phyloP scores from a whole-genome alignment of 441 rosid species.

The Eruca vesicaria region DNA sequence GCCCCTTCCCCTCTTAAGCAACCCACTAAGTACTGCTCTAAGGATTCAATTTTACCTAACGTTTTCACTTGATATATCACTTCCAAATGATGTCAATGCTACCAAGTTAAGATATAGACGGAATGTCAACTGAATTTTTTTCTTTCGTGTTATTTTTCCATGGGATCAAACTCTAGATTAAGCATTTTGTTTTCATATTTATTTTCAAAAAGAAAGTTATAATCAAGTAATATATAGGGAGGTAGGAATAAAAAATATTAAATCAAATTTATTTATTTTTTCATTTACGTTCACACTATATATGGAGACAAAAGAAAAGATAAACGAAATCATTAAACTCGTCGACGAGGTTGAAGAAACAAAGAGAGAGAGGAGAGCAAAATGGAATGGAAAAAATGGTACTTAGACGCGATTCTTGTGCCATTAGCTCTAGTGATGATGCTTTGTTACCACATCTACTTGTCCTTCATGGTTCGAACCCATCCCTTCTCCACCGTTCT shows the following conservation, averaged over 20 bases:
- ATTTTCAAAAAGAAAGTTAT: not conserved
- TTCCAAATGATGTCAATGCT: not conserved
- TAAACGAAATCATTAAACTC: not conserved
- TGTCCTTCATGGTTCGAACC: constrained; percentile 68
- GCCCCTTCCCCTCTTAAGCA: too few relatives aligned
- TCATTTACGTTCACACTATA: not conserved
- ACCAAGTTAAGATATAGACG: not conserved
- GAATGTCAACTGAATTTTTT: not conserved
- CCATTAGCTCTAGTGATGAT: constrained; percentile 57
- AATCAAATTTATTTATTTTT: not conserved
- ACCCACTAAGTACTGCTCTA: too few relatives aligned
- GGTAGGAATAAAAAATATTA: too few relatives aligned
- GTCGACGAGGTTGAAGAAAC: not conserved
- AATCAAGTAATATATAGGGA: not conserved
- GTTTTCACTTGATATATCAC: not conserved
- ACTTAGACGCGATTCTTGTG: constrained; percentile 64
- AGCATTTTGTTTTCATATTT: not conserved
- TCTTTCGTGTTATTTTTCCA: not conserved
- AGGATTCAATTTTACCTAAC: not conserved
- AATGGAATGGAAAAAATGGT: constrained; percentile 80
- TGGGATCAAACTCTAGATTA: not conserved
- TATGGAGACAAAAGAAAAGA: not conserved
- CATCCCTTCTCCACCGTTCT: constrained; percentile 72
- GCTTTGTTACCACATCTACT: constrained; percentile 59
- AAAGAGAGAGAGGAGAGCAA: not conserved